Evolutionary conservation across 176 grass and related monocot genomes (phyloP), one percentile per base, ranked within the genome.

Genomic region (Poa annua): DNA sequence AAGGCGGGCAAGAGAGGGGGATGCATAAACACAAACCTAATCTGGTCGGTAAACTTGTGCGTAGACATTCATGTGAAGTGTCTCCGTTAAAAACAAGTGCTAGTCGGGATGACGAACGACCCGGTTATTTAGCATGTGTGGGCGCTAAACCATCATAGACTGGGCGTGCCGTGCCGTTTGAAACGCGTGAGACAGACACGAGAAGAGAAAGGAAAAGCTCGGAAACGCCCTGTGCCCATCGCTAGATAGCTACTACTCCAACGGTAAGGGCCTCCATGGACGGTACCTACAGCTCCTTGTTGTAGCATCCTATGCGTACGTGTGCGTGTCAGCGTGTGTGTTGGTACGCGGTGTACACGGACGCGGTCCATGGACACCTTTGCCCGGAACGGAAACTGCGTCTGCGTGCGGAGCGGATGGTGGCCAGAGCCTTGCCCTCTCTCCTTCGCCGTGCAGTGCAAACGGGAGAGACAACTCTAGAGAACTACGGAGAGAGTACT

Each of bases 371-470:
- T 6, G 61, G 61, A 64, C 55, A 24, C 21, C 10, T 71, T 74
- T 71, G 71, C 71, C 71, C 15, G 7, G 45, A 74, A 74, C 45
- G 25, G 71, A 9, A 51, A 49, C 47, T 74, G 71, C 24, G 71
- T 20, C 0, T 19, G 71, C 24, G 71, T 51, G 71, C 5, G 22
- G 44, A 73, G 70, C 24, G 14, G 64, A 38, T 1, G 16, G 16
- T n/a, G 15, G 17, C 24, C 45, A 50, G 14, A 50, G 14, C 45
- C 13, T 11, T 33, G 68, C 68, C n/a, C 29, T 29, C 66, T 5
- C 24, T n/a, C 35, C 66, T 11, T 39, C 0, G 66, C 67, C 20
- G 67, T 16, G 69, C 67, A 39, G 67, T 16, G 69, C 16, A 73
- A 36, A 49, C 25, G 64, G 13, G 6, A 38, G 33, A 34, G 32